These are phyloP conservation scores for Curvularia hawaiiensis DNA, from an alignment of 2,329 filamentous ascomycete species.

Conservation along the genomic window DNA sequence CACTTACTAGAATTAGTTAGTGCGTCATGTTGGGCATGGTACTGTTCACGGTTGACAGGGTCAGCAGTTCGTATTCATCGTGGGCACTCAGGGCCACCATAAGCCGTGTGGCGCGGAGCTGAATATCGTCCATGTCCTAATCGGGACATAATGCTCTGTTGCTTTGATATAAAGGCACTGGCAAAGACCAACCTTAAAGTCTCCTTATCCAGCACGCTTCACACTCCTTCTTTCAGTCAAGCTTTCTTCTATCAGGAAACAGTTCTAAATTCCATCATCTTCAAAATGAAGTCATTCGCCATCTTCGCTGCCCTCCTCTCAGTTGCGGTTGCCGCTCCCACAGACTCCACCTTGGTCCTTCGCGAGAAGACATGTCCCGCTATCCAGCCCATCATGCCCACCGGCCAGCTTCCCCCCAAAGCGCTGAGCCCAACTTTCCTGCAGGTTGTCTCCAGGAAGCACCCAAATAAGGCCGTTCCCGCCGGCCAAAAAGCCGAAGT, in stretches of 20 bases:
- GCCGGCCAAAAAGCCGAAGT: constrained; percentile 18
- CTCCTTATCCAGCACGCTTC: background rate
- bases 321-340: constrained; percentile 4
- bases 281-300: constrained; percentile 19
- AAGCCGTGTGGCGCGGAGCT: background rate
- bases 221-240: background rate
- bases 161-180: background rate
- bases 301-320: constrained; percentile 10
- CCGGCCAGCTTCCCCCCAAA: constrained; percentile 17
- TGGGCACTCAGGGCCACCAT: background rate
- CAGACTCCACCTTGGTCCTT: background rate
- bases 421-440: constrained; percentile 19
- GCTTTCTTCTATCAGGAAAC: background rate
- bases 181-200: background rate
- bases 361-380: constrained; percentile 10
- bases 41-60: background rate
- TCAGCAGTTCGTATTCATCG: background rate
- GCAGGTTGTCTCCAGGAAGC: constrained; percentile 14
- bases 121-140: background rate
- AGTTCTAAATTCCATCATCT: background rate
- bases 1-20: background rate
- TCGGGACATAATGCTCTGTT: background rate
- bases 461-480: constrained; percentile 19
- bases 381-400: constrained; percentile 18
- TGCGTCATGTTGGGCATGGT: background rate